These are phyloP conservation scores for Geopyxis carbonaria DNA, from an alignment of 495 filamentous ascomycete genomes.

Conservation along the genomic window DNA sequence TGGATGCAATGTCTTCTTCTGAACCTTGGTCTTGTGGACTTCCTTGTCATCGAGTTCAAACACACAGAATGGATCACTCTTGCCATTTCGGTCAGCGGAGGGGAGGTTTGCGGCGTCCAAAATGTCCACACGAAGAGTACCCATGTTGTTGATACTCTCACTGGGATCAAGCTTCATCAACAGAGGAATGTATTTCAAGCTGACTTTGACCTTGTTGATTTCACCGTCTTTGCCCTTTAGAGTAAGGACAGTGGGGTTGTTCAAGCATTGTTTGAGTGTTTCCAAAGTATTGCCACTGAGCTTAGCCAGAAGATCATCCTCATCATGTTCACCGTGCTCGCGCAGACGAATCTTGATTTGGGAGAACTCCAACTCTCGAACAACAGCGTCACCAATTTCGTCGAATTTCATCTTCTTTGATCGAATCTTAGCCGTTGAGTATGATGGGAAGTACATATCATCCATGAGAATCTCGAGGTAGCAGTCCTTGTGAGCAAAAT, in stretches of 20 bases:
- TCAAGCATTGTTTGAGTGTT: slow-evolving; percentile 75
- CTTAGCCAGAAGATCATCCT: slow-evolving; percentile 59
- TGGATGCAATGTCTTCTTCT: slow-evolving; percentile 92
- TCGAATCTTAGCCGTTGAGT: slow-evolving; percentile 51
- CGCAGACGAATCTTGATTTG: slow-evolving; percentile 74
- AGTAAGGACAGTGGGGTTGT: slow-evolving; percentile 68
- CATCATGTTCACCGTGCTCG: slow-evolving; percentile 51
- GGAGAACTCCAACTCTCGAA: slow-evolving; percentile 90
- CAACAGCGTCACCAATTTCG: slow-evolving; percentile 87
- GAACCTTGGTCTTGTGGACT: slow-evolving; percentile 78
- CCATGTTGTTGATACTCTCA: slow-evolving; percentile 98
- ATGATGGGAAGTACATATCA: slow-evolving; percentile 83
- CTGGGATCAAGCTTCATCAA: slow-evolving; percentile 84
- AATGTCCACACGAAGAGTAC: slow-evolving; percentile 77
- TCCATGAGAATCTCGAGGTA: slow-evolving; percentile 84
- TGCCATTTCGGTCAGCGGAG: slow-evolving; percentile 84
- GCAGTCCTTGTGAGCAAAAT: slow-evolving; percentile 56
- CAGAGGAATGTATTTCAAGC: slow-evolving; percentile 82
- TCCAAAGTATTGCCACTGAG: slow-evolving; percentile 70
- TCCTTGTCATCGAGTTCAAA: slow-evolving; percentile 75
- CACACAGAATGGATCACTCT: slow-evolving; percentile 90
- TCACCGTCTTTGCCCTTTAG: slow-evolving; percentile 61
- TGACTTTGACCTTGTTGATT: slow-evolving; percentile 67
- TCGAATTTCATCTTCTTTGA: slow-evolving; percentile 50
- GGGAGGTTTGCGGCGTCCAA: slow-evolving; percentile 76